Conservation (phyloP, 306 rosid genomes). For the Gynostemma pentaphyllum region DNA sequence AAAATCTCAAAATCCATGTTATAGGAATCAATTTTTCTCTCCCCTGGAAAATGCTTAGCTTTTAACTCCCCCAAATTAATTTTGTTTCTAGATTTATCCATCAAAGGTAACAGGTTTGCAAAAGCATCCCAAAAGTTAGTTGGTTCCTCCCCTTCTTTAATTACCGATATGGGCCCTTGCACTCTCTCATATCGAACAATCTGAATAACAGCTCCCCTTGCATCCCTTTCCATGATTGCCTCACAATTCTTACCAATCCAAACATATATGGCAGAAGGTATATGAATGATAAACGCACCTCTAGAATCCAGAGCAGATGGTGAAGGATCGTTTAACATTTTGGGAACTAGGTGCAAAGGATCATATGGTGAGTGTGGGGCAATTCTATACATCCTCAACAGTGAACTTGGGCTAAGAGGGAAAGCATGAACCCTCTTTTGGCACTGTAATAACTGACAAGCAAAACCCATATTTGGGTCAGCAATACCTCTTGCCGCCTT, state of each 20-base stretch:
- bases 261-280: slow-evolving; percentile 73
- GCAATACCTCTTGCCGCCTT: slow-evolving; percentile 99
- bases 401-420: slow-evolving; percentile 98
- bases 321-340: slow-evolving; percentile 81
- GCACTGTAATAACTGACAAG: slow-evolving; percentile 93
- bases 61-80: slow-evolving; percentile 25
- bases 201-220: slow-evolving; percentile 92
- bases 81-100: slow-evolving; percentile 49
- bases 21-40: slow-evolving; percentile 53
- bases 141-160: slow-evolving; percentile 82
- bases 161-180: slow-evolving; percentile 52
- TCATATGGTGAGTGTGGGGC: slow-evolving; percentile 96
- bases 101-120: slow-evolving; percentile 60
- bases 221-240: slow-evolving; percentile 88
- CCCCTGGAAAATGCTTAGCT: slow-evolving; percentile 33
- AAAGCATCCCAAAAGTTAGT: slow-evolving; percentile 69
- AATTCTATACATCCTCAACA: slow-evolving; percentile 82
- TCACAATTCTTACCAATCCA: slow-evolving; percentile 90
- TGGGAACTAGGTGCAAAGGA: slow-evolving; percentile 95
- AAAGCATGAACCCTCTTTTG: slow-evolving; percentile 96
- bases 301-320: slow-evolving; percentile 72
- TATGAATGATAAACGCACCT: slow-evolving; percentile 79
- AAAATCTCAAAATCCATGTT: slow-evolving; percentile 85
- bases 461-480: slow-evolving; percentile 99
- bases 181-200: slow-evolving; percentile 89